A percentile compares a stretch with the other conserved stretches of the same genome.
Conservation (phyloP, 176 grass and related monocot genomes). For the Carex myosuroides region DNA sequence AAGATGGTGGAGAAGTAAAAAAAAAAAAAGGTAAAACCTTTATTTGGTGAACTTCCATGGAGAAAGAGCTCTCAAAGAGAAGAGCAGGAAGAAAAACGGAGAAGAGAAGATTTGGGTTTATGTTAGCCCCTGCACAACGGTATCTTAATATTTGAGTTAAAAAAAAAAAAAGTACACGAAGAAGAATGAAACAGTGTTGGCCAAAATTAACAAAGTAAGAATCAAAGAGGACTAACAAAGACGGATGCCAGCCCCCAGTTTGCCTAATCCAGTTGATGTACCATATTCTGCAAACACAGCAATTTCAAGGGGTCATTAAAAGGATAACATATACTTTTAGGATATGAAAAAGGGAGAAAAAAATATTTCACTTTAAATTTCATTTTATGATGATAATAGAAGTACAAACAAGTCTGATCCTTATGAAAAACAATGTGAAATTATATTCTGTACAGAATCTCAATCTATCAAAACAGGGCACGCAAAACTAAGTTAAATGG, state of each 20-base stretch:
- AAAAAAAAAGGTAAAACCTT: constrained; percentile 41
- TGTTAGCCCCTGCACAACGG: constrained; percentile 59
- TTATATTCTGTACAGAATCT: background rate
- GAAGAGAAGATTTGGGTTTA: constrained; percentile 79
- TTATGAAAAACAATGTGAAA: background rate
- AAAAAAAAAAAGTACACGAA: background rate
- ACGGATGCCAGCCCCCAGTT: constrained; percentile 79
- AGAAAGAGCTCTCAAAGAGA: constrained; percentile 91
- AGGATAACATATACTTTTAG: background rate
- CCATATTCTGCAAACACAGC: constrained; percentile 53
- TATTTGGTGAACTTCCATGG: constrained; percentile 94
- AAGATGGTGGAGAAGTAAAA: background rate
- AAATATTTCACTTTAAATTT: background rate
- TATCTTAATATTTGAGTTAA: background rate
- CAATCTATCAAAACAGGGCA: background rate
- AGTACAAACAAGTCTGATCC: background rate
- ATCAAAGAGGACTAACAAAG: constrained; percentile 50
- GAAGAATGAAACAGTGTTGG: background rate
- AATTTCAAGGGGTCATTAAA: background rate
- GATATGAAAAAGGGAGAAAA: background rate
- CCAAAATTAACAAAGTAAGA: background rate
- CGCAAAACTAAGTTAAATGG: background rate
- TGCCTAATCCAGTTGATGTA: constrained; percentile 61
- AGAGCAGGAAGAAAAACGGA: constrained; percentile 89
- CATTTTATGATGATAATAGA: background rate